These are phyloP conservation scores for Trichoderma cornu-damae DNA, from an alignment of 2,329 filamentous ascomycete species.

Conservation along the genomic window DNA sequence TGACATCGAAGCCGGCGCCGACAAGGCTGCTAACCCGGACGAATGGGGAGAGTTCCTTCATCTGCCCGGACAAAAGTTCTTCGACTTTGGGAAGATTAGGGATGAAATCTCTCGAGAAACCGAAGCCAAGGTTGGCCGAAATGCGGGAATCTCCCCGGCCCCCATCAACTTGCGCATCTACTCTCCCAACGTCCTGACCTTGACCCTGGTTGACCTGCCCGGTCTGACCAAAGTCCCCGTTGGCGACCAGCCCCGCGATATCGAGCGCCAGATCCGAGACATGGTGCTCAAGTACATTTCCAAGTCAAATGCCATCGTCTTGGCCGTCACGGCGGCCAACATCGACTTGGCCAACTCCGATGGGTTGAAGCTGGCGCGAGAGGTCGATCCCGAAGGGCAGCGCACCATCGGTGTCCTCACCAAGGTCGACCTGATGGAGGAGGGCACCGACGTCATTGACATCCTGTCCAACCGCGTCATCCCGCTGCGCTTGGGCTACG, in stretches of 20 bases:
- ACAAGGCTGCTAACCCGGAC: constrained; percentile 84
- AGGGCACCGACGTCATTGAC: constrained; percentile 96
- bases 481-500: constrained; percentile 87
- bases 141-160: constrained; percentile 91
- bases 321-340: constrained; percentile 94
- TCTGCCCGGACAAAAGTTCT: constrained; percentile 94
- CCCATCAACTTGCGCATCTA: constrained; percentile 98
- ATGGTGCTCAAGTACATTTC: constrained; percentile 99
- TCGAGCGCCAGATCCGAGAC: constrained; percentile 91
- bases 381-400: constrained; percentile 96
- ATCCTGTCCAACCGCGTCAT: constrained; percentile 97
- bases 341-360: constrained; percentile 98
- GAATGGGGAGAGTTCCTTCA: constrained; percentile 99
- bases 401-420: constrained; percentile 97
- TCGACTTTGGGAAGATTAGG: constrained; percentile 96
- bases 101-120: constrained; percentile 97
- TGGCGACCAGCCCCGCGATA: constrained; percentile 92
- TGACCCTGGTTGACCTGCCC: constrained; percentile 93
- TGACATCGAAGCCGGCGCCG: constrained; percentile 61
- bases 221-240: constrained; percentile 96
- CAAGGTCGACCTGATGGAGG: constrained; percentile 98
- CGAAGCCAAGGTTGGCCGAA: constrained; percentile 90
- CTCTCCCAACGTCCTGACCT: constrained; percentile 93
- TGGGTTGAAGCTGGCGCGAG: constrained; percentile 88
- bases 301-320: constrained; percentile 96